Evolutionary conservation across 352 stramenopile species (phyloP), one percentile per base, ranked within the genome.

Genomic region (Phytopythium litorale): DNA sequence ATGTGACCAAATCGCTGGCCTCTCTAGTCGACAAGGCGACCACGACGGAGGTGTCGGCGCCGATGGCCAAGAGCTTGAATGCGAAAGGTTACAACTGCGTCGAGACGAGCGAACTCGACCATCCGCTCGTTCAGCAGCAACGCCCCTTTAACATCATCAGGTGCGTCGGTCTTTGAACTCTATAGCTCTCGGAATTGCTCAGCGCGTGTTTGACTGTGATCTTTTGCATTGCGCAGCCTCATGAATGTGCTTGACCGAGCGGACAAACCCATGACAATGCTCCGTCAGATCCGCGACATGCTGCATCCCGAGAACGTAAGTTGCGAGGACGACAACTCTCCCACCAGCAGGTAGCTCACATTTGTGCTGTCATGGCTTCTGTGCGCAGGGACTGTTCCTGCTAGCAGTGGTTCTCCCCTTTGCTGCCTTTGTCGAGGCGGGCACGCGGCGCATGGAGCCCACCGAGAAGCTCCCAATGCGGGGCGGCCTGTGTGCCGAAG

Each of bases 81-180:
- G 63, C 70, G 6, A 79, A 80, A 65, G 86, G 86, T 53, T 95
- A 91, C 68, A 88, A 89, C 63, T 89, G 76, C 58, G 75, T 91
- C 18, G 71, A 91, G 71, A 90, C 79, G 1, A 79, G 76, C 56
- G 84, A 91, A 45, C 66, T 94, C 38, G 70, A 79, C 30, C 82
- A 91, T 55, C 71, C 81, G 32, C 75, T 87, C 56, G 75, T 94
- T n/a, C 63, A 84, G 49, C 81, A 76, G 43, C 64, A 77, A 23
- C 80, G 85, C 16, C 85, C 81, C 6, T 94, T 87, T 74, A 82
- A 87, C 37, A 78, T 94, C 59, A 94, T 94, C 73, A 93, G 84
- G 84, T 93, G 54, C 49, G 5, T 4, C 18, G 30, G 62, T 13
- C 40, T 16, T 40, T 38, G 0, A 42, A 7, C 28, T 12, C 13